These are phyloP conservation scores for Penicillium mononematosum DNA, from an alignment of 495 filamentous ascomycete species.

Conservation along the genomic window DNA sequence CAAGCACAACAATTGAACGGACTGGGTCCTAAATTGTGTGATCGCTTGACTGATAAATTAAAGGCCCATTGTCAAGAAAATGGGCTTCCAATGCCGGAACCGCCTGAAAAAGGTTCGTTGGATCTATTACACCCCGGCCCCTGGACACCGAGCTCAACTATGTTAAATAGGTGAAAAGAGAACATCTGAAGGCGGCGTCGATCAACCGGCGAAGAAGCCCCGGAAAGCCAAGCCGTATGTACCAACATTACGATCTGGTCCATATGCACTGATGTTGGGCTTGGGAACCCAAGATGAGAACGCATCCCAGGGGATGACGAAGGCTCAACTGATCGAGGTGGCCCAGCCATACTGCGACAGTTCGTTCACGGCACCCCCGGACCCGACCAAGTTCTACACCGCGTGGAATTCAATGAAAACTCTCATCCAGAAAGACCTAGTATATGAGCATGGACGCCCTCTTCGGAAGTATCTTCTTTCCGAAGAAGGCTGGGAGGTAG, in stretches of 20 bases:
- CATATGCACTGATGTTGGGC: slow-evolving; percentile 71
- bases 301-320: slow-evolving; percentile 58
- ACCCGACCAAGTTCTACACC: slow-evolving; percentile 70
- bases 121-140: neutral
- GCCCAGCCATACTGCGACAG: slow-evolving; percentile 74
- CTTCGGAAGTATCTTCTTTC: slow-evolving; percentile 67
- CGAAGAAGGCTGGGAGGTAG: slow-evolving; percentile 79
- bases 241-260: slow-evolving; percentile 66
- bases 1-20: slow-evolving; percentile 71
- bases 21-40: slow-evolving; percentile 68
- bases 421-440: slow-evolving; percentile 69
- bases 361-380: slow-evolving; percentile 67
- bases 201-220: slow-evolving; percentile 59
- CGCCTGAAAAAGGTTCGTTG: slow-evolving; percentile 42
- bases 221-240: slow-evolving; percentile 69
- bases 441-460: slow-evolving; percentile 69
- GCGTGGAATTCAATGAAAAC: slow-evolving; percentile 88
- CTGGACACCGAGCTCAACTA: neutral
- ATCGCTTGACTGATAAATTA: slow-evolving; percentile 67
- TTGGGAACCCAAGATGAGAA: slow-evolving; percentile 60
- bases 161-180: slow-evolving; percentile 37
- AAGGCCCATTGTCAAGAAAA: slow-evolving; percentile 65
- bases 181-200: slow-evolving; percentile 42
- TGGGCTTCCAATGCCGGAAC: slow-evolving; percentile 67
- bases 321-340: slow-evolving; percentile 63